Evolutionary conservation across 371 early-diverging fungal species (phyloP), one percentile per base, ranked within the genome.

Genomic region (Funneliformis caledonium): DNA sequence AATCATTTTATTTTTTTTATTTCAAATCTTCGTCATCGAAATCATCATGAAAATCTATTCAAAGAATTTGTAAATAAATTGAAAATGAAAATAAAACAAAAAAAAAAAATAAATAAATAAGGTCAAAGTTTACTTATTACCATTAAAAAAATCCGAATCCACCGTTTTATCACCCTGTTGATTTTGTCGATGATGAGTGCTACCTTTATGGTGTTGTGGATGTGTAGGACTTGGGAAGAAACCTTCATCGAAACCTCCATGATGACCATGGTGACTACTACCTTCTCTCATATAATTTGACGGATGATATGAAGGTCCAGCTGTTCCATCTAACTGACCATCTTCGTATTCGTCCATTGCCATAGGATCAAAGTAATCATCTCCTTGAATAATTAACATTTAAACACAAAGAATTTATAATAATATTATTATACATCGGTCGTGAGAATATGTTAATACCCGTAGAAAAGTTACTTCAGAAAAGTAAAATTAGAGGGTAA

Each of bases 11-110:
- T 72, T n/a, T 52, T 22, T 16, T 67, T 79, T 59, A 79, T 70
- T 79, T 79, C 4, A 79, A 45, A 43, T 79, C 80, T 6, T 79
- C 80, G 22, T 79, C 80, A 70, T 79, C 80, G 67, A 79, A 79
- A 70, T 79, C 80, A 56, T 79, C 80, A 14, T 60, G 80, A 42
- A 79, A 79, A 60, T 79, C 80, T 79, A 33, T 12, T 50, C 4
- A 19, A 37, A 37, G 37, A 37, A 61, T 59, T 42, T 31, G n/a
- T n/a, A 42, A 56, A 16, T 16, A 56, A 79, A 59, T 56, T 37
- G 3, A 37, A 37, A 69, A 26, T 26, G 26, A 26, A 52, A 59
- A 56, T 1, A 26, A 12, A 26, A 31, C 11, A 50, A 52, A 48
- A 26, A 26, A 33, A 33, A 6, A 47, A 72, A 10, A 48, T 48